Conservation (phyloP, 257 asterid genomes). For the Nicotiana knightiana region DNA sequence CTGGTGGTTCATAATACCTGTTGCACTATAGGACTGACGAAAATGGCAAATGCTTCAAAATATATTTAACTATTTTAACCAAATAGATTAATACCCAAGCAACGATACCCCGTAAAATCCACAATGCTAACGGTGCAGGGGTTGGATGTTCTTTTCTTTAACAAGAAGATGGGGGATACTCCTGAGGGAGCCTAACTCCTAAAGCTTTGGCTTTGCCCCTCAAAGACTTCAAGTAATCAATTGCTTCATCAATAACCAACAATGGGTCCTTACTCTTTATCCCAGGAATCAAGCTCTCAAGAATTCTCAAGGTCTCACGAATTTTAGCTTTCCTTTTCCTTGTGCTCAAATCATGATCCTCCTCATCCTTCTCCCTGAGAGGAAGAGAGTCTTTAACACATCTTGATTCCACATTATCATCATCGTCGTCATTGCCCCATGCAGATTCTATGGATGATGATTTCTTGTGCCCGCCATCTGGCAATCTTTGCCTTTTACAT, state of each 20-base stretch:
- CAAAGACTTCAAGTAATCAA: constrained; percentile 52
- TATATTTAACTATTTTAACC: background rate
- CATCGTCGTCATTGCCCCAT: background rate
- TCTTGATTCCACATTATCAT: constrained; percentile 34
- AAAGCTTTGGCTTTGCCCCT: constrained; percentile 48
- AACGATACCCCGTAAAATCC: background rate
- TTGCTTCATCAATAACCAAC: constrained; percentile 62
- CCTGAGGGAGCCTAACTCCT: constrained; percentile 24
- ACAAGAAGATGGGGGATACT: background rate
- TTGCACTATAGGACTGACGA: constrained; percentile 28
- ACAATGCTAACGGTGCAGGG: background rate
- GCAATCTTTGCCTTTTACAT: constrained; percentile 56
- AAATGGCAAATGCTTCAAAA: constrained; percentile 20
- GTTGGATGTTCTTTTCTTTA: background rate
- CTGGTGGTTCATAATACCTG: constrained; percentile 26
- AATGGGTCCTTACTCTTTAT: constrained; percentile 42
- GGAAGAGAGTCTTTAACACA: constrained; percentile 19
- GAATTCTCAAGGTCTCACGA: constrained; percentile 36
- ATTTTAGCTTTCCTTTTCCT: constrained; percentile 40
- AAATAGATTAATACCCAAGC: constrained; percentile 1
- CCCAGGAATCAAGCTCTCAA: constrained; percentile 53
- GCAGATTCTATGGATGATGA: constrained; percentile 33
- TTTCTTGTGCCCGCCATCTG: constrained; percentile 55
- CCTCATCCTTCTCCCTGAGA: constrained; percentile 7
- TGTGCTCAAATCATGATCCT: constrained; percentile 14